Evolutionary conservation across 2,329 filamentous ascomycete genomes (phyloP).

Genomic region (Cladosporium sp.): DNA sequence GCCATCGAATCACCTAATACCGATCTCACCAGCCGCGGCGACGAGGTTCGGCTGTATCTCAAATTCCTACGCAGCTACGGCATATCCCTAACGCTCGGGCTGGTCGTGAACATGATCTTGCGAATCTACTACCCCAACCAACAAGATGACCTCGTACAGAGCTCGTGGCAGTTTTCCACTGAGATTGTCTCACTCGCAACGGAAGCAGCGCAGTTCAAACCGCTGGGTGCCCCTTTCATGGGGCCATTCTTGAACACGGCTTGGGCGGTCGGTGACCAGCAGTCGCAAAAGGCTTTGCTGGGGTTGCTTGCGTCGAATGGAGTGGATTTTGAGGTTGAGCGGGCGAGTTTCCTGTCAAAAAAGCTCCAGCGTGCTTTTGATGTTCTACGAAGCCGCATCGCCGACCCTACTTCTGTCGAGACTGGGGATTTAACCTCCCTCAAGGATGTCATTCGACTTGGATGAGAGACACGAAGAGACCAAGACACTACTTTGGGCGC

Average conservation of each 20-base stretch:
- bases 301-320: not conserved
- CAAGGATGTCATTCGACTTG: too few species aligned
- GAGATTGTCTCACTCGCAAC: not conserved
- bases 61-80: not conserved
- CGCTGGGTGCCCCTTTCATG: conserved; percentile 1
- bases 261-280: not conserved
- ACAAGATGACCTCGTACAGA: not conserved
- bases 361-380: not conserved
- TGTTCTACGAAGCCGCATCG: too few species aligned
- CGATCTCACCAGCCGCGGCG: not conserved
- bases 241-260: not conserved
- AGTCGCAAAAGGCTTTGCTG: not conserved
- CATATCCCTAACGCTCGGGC: not conserved
- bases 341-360: not conserved
- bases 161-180: not conserved
- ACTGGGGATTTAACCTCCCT: too few species aligned
- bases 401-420: too few species aligned
- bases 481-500: too few species aligned
- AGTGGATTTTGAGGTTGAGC: not conserved
- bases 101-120: not conserved
- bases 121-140: not conserved
- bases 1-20: not conserved
- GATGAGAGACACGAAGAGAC: too few species aligned
- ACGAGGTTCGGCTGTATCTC: not conserved
- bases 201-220: not conserved